These are phyloP conservation scores for Trichoderma reesei DNA, from an alignment of 495 filamentous ascomycete genomes.

Conservation along the genomic window DNA sequence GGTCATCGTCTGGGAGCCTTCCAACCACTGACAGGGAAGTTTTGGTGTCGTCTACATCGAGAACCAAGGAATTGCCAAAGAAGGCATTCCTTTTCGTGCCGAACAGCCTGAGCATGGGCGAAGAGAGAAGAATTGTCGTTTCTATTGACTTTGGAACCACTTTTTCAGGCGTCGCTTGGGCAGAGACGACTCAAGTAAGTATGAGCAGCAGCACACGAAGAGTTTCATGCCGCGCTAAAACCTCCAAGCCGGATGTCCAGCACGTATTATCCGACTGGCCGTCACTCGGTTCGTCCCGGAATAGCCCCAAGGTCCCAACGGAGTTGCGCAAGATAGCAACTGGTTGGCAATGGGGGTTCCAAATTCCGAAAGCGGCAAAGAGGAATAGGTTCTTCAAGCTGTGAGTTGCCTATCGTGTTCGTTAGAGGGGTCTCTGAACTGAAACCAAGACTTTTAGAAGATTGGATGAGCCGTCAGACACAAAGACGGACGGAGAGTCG, in stretches of 20 bases:
- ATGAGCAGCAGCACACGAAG: conserved; percentile 17
- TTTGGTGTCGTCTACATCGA: not conserved
- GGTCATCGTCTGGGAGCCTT: not conserved
- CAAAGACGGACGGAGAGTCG: conserved; percentile 10
- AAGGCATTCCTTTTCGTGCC: not conserved
- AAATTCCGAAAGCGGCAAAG: conserved; percentile 19
- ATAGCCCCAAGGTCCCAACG: conserved; percentile 34
- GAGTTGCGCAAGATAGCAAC: conserved; percentile 23
- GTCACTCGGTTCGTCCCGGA: conserved; percentile 18
- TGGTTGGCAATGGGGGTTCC: conserved; percentile 32
- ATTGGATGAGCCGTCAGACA: conserved; percentile 12
- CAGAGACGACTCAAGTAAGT: conserved; percentile 12
- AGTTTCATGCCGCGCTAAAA: conserved; percentile 12
- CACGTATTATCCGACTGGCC: conserved; percentile 28
- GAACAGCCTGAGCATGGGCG: not conserved
- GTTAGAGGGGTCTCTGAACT: conserved; percentile 10
- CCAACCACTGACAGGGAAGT: not conserved
- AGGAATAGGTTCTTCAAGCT: conserved; percentile 15
- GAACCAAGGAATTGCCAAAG: not conserved
- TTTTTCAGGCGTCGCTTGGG: conserved; percentile 21
- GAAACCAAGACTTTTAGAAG: conserved; percentile 10
- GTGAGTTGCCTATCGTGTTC: conserved; percentile 6
- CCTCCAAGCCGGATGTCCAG: conserved; percentile 19
- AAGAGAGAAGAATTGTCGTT: conserved; percentile 10
- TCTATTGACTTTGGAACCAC: conserved; percentile 42